Evolutionary conservation across 257 asterid species (phyloP), one percentile per base, ranked within the genome.

Genomic region (Penstemon eatonii): DNA sequence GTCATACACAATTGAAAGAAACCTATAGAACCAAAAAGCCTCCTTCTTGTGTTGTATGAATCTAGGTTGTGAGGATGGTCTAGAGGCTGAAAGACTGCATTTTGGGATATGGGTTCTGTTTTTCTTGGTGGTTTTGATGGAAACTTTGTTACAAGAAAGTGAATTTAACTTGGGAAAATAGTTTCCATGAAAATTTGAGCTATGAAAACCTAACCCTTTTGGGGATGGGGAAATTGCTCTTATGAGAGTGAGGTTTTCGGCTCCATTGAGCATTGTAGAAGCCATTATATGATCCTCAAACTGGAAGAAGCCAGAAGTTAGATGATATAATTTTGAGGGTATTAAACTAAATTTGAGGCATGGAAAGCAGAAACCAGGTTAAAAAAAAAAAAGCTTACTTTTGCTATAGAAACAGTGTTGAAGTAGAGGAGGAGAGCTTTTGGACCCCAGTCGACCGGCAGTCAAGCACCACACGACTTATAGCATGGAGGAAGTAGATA

Each of bases 21-120:
- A 89, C 63, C 97, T 77, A 57, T 91, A 94, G 41, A 94, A 91
- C 99, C 99, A 94, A 66, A 89, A 94, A 0, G 99, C 99, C 77
- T 89, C 99, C 54, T 91, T 83, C 79, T 94, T 91, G 81, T 91
- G 96, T 82, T 94, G 99, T 5, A 94, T 91, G 88, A 91, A 94
- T 59, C 97, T 73, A 6, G 91, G 96, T 77, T 91, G 95, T 13
- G 96, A 89, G 8, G 87, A 89, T n/a, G 99, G 96, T 44, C 99
- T 71, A 3, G 97, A 71, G 12, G 87, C 82, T 3, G 97, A 83
- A 58, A 81, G 61, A 15, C 87, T 87, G 86, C 99, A 94, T 68
- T 73, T 91, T 12, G 90, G 84, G 63, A 65, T n/a, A 18, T 74
- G 78, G 79, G 76, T 63, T 74, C 65, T 67, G 67, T 11, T 69